These are phyloP conservation scores for Spirogloea muscicola DNA, from an alignment of 139 green algal genomes.

Conservation along the genomic window DNA sequence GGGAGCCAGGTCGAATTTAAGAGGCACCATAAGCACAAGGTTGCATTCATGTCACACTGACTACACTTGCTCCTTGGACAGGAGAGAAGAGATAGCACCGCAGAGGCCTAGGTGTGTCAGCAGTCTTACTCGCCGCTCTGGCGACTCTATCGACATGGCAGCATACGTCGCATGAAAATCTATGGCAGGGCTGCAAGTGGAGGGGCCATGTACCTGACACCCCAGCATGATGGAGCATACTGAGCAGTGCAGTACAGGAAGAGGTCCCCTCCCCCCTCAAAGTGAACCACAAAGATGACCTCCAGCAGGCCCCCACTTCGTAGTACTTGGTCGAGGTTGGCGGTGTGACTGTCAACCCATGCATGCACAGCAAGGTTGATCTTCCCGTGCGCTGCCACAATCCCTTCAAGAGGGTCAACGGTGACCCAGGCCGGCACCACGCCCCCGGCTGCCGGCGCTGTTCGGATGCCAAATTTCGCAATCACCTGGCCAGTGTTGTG, in stretches of 20 bases:
- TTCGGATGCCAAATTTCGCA: conserved; percentile 1
- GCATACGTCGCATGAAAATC: too few species aligned
- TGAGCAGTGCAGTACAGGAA: conserved; percentile 26
- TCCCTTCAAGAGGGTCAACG: not conserved
- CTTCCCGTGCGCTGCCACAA: not conserved
- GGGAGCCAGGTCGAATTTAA: too few species aligned
- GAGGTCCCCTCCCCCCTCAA: conserved; percentile 31
- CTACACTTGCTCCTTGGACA: too few species aligned
- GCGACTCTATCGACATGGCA: too few species aligned
- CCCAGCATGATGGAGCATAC: conserved; percentile 42
- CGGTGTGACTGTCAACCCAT: conserved; percentile 7
- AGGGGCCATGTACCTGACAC: conserved; percentile 31
- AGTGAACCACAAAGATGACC: conserved; percentile 16
- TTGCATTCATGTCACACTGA: too few species aligned
- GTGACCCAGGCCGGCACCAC: conserved; percentile 8
- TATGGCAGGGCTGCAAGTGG: too few species aligned
- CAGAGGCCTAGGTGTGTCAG: too few species aligned
- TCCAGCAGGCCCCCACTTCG: conserved; percentile 5
- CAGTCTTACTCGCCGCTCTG: too few species aligned
- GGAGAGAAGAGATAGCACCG: too few species aligned
- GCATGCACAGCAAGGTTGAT: conserved; percentile 6
- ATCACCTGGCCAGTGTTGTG: conserved; percentile 16
- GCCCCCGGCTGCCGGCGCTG: not conserved
- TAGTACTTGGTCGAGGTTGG: conserved; percentile 10
- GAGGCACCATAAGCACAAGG: too few species aligned